Percentiles rank a stretch among this genome's conserved stretches.
phyloP scores from a whole-genome alignment of 1,139 yeast genomes.

The Suhomyces bribrorum region DNA sequence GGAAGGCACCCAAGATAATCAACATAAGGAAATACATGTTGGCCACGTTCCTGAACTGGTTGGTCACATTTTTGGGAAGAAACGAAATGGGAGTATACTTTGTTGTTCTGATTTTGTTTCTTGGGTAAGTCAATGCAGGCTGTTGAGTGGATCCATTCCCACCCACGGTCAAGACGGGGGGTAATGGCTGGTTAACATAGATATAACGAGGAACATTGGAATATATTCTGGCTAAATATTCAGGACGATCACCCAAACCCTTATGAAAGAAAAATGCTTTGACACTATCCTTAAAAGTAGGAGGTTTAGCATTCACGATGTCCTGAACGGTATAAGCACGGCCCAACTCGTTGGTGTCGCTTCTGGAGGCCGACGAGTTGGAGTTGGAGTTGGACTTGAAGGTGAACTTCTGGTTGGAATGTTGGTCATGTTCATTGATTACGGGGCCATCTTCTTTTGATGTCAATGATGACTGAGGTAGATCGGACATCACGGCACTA shows the following conservation, averaged over 20 bases:
- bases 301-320: constrained; percentile 31
- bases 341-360: constrained; percentile 4
- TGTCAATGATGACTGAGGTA: constrained; percentile 7
- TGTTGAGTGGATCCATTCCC: constrained; percentile 16
- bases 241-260: constrained; percentile 38
- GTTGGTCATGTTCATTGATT: constrained; percentile 3
- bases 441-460: constrained; percentile 8
- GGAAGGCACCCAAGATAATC: constrained; percentile 82
- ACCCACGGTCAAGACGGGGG: constrained; percentile 25
- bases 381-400: no score
- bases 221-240: constrained; percentile 38
- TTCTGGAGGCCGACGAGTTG: constrained; percentile 1
- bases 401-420: constrained; percentile 5
- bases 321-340: constrained; percentile 19
- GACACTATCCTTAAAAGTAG: constrained; percentile 31
- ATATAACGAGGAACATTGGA: constrained; percentile 37
- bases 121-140: constrained; percentile 61
- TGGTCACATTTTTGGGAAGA: constrained; percentile 76
- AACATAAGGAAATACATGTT: constrained; percentile 81
- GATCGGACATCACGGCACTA: constrained; percentile 5
- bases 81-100: constrained; percentile 91
- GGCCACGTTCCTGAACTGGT: constrained; percentile 88
- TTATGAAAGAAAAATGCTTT: constrained; percentile 31
- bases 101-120: constrained; percentile 94
- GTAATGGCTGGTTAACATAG: constrained; percentile 40